Evolutionary conservation across 2,329 filamentous ascomycete species (phyloP), one percentile per base, ranked within the genome.

Genomic region (Ceratocystiopsis sp.): DNA sequence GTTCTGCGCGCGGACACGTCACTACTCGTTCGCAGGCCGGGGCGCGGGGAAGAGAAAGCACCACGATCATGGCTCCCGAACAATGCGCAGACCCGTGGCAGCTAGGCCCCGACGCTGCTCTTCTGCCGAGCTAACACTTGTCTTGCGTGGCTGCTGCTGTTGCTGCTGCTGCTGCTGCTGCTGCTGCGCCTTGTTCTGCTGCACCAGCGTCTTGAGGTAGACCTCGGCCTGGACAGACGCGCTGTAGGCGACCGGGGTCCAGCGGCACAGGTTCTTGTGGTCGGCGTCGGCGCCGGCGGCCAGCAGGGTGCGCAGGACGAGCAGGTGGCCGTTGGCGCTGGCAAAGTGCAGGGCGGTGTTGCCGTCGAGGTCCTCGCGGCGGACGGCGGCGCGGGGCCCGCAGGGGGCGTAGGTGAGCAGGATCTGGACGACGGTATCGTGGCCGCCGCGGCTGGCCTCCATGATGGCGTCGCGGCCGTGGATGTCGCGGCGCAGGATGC

Each of bases 291-390:
- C 84, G 12, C 85, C 85, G 1, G 82, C 83, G 3, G 80, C 77
- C 13, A 93, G 67, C 42, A 93, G 65, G 34, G 85, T 80, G 37
- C 85, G 69, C 43, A 93, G 62, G 0, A 84, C 80, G 43, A 86
- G 75, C 38, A 93, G 60, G 51, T 89, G 81, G 1, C 85, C 85
- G 53, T 83, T 83, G 38, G 80, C 80, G 53, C 78, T 84, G 13
- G 86, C 86, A 61, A 91, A 86, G 61, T 93, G 85, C 37, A 93
- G 65, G 0, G 84, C 82, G 3, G 84, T 93, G 56, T 93, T 91
- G n/a, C 85, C 85, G 45, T 80, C 72, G 1, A 68, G 54, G 54
- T 93, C 85, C 4, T 68, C 65, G 29, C 68, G 64, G 38, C 66
- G 65, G 8, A 82, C 68, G 3, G 72, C 69, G 0, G 63, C 62